Percentiles rank a stretch among this genome's conserved stretches.
These are phyloP conservation scores for Pichia occidentalis DNA, from an alignment of 805 yeast genomes.

Conservation along the genomic window DNA sequence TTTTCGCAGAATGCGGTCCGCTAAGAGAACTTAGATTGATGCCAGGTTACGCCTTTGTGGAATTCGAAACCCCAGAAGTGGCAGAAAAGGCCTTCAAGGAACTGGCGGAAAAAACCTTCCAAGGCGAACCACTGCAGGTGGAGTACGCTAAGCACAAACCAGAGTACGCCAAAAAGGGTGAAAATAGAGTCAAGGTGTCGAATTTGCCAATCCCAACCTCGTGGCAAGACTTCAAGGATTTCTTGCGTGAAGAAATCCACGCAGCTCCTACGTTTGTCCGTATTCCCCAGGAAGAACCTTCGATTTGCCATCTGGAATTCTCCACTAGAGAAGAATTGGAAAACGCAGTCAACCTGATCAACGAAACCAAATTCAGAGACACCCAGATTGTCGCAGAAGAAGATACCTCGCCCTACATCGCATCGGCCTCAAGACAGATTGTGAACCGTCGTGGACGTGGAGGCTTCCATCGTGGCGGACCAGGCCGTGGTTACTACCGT, in stretches of 20 bases:
- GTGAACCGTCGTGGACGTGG: conserved; percentile 36
- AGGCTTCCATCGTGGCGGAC: conserved; percentile 40
- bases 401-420: conserved; percentile 57
- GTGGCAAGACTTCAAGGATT: conserved; percentile 89
- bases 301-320: conserved; percentile 49
- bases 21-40: conserved; percentile 60
- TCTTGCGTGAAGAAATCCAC: conserved; percentile 69
- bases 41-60: conserved; percentile 87
- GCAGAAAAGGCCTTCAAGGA: conserved; percentile 46
- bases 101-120: conserved; percentile 39
- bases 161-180: conserved; percentile 54
- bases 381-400: conserved; percentile 66
- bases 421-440: conserved; percentile 42
- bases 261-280: conserved; percentile 57
- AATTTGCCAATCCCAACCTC: conserved; percentile 70
- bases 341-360: conserved; percentile 66
- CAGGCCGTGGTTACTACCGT: conserved; percentile 37
- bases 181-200: conserved; percentile 62
- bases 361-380: conserved; percentile 62
- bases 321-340: conserved; percentile 66
- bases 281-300: conserved; percentile 40
- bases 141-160: conserved; percentile 52
- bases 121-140: conserved; percentile 44
- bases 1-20: conserved; percentile 61
- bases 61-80: conserved; percentile 60